Evolutionary conservation across 83 land plant species (phyloP).

Genomic region (Diphasiastrum complanatum): DNA sequence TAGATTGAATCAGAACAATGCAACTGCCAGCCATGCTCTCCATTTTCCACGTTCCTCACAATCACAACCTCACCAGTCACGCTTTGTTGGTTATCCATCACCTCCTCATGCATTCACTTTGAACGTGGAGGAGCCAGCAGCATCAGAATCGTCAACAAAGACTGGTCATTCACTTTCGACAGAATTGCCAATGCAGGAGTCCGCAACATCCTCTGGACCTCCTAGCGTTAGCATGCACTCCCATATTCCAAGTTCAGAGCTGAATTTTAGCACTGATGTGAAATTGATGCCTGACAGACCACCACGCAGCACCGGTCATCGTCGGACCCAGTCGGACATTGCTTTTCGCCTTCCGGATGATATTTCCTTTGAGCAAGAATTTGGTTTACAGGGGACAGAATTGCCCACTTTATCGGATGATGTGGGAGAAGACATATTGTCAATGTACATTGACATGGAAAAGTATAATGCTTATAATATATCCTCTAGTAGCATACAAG

Average conservation of each 20-base stretch:
- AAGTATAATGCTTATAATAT: background rate
- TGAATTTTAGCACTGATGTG: background rate
- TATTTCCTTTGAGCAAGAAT: background rate
- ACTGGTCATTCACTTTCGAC: conserved; percentile 15
- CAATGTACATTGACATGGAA: conserved; percentile 14
- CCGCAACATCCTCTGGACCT: conserved; percentile 30
- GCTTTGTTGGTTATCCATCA: conserved; percentile 31
- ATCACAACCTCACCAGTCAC: conserved; percentile 24
- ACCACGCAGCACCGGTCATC: background rate
- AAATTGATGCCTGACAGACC: background rate
- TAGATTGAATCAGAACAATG: conserved; percentile 4
- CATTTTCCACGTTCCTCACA: conserved; percentile 21
- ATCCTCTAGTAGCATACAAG: too few relatives aligned
- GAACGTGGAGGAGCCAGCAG: conserved; percentile 25
- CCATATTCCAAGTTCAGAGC: too few relatives aligned
- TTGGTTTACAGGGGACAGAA: too few relatives aligned
- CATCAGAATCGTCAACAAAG: conserved; percentile 28
- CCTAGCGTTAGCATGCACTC: too few relatives aligned
- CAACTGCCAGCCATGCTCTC: background rate
- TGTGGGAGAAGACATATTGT: conserved; percentile 2
- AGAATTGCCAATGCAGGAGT: conserved; percentile 34
- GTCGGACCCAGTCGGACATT: conserved; percentile 9
- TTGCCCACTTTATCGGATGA: conserved; percentile 8
- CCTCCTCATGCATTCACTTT: conserved; percentile 27
- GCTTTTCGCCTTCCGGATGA: conserved; percentile 12